Evolutionary conservation across 2,329 filamentous ascomycete species (phyloP).

Genomic region (Penicillium crustosum): DNA sequence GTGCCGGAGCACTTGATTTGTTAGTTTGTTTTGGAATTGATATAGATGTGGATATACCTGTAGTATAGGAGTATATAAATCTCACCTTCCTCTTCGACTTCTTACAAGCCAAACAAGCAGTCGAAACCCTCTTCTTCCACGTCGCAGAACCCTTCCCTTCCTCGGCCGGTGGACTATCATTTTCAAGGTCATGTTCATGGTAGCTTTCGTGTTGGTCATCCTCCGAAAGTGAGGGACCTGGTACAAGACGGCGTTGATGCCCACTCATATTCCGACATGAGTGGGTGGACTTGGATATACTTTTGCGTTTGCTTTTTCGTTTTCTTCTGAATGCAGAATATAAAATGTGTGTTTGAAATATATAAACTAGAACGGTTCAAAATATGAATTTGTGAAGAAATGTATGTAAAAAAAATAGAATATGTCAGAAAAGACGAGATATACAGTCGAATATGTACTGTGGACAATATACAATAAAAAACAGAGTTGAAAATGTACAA

Average conservation of each 20-base stretch:
- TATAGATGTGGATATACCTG: neutral
- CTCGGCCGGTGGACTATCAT: constrained; percentile 9
- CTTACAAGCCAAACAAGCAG: constrained; percentile 42
- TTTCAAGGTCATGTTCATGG: constrained; percentile 4
- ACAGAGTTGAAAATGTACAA: constrained; percentile 1
- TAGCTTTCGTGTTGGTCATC: constrained; percentile 4
- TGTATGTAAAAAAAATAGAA: neutral
- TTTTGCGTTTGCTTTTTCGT: neutral
- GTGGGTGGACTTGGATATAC: neutral
- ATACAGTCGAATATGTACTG: constrained; percentile 4
- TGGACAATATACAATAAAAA: constrained; percentile 1
- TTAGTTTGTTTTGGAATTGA: neutral
- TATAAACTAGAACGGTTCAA: neutral
- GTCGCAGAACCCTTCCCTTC: constrained; percentile 11
- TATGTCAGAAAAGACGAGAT: neutral
- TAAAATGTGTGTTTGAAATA: neutral
- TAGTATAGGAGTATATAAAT: neutral
- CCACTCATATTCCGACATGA: constrained; percentile 19
- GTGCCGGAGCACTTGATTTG: constrained; percentile 38
- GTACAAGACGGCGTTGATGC: constrained; percentile 27
- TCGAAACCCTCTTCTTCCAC: constrained; percentile 42
- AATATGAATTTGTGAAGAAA: neutral
- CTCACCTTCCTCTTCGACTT: constrained; percentile 43
- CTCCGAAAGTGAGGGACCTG: constrained; percentile 24
- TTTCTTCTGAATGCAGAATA: neutral